These are phyloP conservation scores for Penstemon newberryi DNA, from an alignment of 257 asterid species.

Conservation along the genomic window DNA sequence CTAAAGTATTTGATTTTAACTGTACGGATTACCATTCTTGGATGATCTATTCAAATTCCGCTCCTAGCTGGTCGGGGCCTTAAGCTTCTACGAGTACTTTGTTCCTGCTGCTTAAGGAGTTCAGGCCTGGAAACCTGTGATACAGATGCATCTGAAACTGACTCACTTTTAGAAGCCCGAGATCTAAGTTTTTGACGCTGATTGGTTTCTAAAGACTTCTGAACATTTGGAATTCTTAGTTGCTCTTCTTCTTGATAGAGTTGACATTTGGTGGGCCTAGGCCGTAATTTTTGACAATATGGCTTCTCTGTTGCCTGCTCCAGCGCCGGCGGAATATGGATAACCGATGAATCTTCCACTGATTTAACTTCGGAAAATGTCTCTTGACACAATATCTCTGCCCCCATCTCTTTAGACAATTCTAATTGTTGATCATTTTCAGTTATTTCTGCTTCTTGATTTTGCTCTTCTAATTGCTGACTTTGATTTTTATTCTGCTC, in stretches of 20 bases:
- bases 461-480: neutral
- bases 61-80: slow-evolving; percentile 14
- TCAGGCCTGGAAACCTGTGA: neutral
- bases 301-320: neutral
- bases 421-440: too few relatives aligned
- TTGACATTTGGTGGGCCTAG: neutral
- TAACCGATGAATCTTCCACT: neutral
- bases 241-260: slow-evolving; percentile 14
- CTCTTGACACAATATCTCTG: neutral
- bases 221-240: neutral
- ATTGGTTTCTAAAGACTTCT: slow-evolving; percentile 11
- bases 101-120: slow-evolving; percentile 3
- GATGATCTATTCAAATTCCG: slow-evolving; percentile 10
- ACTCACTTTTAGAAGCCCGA: slow-evolving; percentile 20
- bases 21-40: slow-evolving; percentile 7
- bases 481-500: neutral
- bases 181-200: slow-evolving; percentile 20
- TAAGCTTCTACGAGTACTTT: slow-evolving; percentile 24
- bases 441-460: neutral
- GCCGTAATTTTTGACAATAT: slow-evolving; percentile 13
- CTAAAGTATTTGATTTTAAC: neutral
- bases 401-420: neutral
- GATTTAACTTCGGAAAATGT: neutral
- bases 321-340: neutral
- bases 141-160: slow-evolving; percentile 8